phyloP scores from a whole-genome alignment of 2,329 filamentous ascomycete genomes.

The Diaporthe velutina region DNA sequence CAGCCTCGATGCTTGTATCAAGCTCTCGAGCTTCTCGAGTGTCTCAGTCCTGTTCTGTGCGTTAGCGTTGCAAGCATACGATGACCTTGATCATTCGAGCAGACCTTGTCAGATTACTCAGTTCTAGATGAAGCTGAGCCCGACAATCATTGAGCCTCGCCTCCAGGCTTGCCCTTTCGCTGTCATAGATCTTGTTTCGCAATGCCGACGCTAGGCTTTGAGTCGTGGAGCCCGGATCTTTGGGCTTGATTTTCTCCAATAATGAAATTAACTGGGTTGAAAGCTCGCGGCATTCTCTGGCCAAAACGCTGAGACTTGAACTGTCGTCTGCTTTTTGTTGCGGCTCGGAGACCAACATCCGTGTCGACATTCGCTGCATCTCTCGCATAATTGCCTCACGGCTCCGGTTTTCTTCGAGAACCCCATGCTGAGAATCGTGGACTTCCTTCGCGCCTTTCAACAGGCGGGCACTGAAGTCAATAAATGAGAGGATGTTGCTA shows the following conservation, averaged over 20 bases:
- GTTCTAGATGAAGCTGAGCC: conserved; percentile 9
- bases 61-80: not conserved
- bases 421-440: not conserved
- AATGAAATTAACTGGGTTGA: not conserved
- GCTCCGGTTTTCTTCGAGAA: conserved; percentile 14
- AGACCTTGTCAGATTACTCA: not conserved
- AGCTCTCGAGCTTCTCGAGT: not conserved
- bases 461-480: conserved; percentile 2
- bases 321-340: not conserved
- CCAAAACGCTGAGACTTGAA: not conserved
- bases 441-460: not conserved
- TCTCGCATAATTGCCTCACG: conserved; percentile 11
- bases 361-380: conserved; percentile 2
- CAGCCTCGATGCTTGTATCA: not conserved
- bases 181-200: conserved; percentile 10
- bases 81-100: not conserved
- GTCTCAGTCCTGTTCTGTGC: not conserved
- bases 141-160: not conserved
- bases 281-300: not conserved
- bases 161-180: conserved; percentile 7
- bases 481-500: conserved; percentile 2
- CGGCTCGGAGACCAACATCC: not conserved
- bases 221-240: not conserved
- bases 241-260: conserved; percentile 8
- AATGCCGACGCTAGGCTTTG: not conserved